Percentiles rank a stretch among this genome's conserved stretches.
phyloP scores from a whole-genome alignment of 169 alveolate species.

The Cystoisospora suis region DNA sequence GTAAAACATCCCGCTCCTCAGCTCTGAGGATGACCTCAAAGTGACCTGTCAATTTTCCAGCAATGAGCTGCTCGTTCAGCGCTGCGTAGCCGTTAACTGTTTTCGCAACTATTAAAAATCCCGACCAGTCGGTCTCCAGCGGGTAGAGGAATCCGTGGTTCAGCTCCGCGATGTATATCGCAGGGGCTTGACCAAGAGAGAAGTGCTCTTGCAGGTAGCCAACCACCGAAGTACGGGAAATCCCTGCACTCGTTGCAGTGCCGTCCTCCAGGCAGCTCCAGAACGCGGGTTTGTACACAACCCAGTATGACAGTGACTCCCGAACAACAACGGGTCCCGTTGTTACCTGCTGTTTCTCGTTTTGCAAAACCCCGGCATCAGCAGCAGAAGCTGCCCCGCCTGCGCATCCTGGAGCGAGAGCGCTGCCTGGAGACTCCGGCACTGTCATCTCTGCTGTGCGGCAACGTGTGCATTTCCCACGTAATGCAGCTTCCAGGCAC shows the following conservation, averaged over 20 bases:
- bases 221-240: not conserved
- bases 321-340: conserved; percentile 11
- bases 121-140: not conserved
- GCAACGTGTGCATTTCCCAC: not conserved
- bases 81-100: not conserved
- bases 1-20: not conserved
- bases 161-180: not conserved
- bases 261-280: conserved; percentile 17
- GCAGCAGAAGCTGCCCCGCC: not conserved
- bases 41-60: not conserved
- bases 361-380: not conserved
- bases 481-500: not conserved
- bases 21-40: not conserved
- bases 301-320: conserved; percentile 19
- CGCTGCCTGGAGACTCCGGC: not conserved
- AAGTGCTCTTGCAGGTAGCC: conserved; percentile 7
- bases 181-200: not conserved
- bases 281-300: conserved; percentile 2
- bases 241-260: not conserved
- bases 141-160: not conserved
- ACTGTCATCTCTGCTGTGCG: not conserved
- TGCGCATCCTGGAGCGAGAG: too few species aligned
- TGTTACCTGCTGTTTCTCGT: too few species aligned
- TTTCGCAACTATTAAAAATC: conserved; percentile 3
- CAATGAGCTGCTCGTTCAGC: not conserved